A percentile compares a stretch with the other conserved stretches of the same genome.
Evolutionary conservation across 2,329 filamentous ascomycete species (phyloP).

Genomic region (Ilyonectria sp.): DNA sequence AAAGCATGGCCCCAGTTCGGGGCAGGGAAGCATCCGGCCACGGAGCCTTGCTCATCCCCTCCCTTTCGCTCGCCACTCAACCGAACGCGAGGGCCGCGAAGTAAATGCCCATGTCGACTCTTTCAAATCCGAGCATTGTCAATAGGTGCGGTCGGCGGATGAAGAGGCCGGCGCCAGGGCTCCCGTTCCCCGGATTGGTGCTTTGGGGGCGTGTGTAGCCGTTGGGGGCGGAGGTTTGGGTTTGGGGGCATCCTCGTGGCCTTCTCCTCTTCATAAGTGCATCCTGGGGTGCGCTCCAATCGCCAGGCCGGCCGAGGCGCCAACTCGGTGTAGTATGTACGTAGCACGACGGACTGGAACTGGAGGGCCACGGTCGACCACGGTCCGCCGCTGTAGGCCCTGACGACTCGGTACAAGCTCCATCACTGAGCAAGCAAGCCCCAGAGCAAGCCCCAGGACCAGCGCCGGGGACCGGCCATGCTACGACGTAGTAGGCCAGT

Average conservation of each 20-base stretch:
- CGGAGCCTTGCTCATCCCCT: constrained; percentile 25
- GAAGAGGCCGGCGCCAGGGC: constrained; percentile 38
- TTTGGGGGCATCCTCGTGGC: constrained; percentile 33
- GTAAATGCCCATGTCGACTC: constrained; percentile 17
- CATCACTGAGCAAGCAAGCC: constrained; percentile 15
- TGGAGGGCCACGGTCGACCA: constrained; percentile 12
- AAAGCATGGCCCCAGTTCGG: constrained; percentile 37
- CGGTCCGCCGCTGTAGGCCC: constrained; percentile 10
- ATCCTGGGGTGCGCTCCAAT: constrained; percentile 42
- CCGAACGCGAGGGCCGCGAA: constrained; percentile 27
- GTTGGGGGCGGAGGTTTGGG: constrained; percentile 40
- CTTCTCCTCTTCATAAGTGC: constrained; percentile 31
- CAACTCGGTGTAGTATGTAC: constrained; percentile 25
- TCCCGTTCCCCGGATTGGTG: constrained; percentile 44
- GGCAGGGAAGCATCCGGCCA: constrained; percentile 36
- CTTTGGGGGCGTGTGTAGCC: constrained; percentile 39
- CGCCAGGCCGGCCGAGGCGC: constrained; percentile 38
- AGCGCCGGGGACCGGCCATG: constrained; percentile 24
- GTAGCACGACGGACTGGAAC: constrained; percentile 7
- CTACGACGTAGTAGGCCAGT: constrained; percentile 16
- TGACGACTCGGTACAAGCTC: neutral
- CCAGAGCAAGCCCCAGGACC: constrained; percentile 38
- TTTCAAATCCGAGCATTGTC: constrained; percentile 11
- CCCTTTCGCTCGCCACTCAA: constrained; percentile 34
- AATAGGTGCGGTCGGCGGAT: constrained; percentile 14